Conservation (phyloP, 257 asterid species). For the Mentha longifolia region DNA sequence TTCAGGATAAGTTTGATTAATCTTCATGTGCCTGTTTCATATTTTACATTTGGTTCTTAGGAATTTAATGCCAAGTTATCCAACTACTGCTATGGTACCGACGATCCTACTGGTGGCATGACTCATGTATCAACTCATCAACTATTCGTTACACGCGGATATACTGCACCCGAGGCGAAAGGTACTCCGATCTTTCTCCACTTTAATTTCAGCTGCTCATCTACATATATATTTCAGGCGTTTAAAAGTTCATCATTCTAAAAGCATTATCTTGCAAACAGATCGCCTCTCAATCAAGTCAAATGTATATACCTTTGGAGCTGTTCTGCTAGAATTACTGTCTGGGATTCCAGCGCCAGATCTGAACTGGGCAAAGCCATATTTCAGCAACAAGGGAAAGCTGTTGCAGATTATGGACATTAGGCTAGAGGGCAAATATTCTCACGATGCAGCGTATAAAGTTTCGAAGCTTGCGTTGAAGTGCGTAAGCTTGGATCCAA, state of each 20-base stretch:
- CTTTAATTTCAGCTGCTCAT: no score
- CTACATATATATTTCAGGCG: no score
- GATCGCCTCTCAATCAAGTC: slow-evolving; percentile 14
- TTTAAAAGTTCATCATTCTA: no score
- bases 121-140: no score
- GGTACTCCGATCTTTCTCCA: neutral
- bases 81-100: no score
- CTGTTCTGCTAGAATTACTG: slow-evolving; percentile 34
- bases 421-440: neutral
- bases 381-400: neutral
- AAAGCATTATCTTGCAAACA: slow-evolving; percentile 4
- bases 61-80: slow-evolving; percentile 61
- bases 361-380: neutral
- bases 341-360: slow-evolving; percentile 20
- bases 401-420: neutral
- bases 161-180: no score
- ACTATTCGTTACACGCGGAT: no score
- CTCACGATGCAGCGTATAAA: neutral
- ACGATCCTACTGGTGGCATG: no score
- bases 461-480: slow-evolving; percentile 17
- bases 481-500: slow-evolving; percentile 15
- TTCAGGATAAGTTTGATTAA: no score
- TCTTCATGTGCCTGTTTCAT: neutral
- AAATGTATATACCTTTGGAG: slow-evolving; percentile 33
- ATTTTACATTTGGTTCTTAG: slow-evolving; percentile 30